Conservation (phyloP, 768 basidiomycete species). For the Chalciporus sphaerocephalus region DNA sequence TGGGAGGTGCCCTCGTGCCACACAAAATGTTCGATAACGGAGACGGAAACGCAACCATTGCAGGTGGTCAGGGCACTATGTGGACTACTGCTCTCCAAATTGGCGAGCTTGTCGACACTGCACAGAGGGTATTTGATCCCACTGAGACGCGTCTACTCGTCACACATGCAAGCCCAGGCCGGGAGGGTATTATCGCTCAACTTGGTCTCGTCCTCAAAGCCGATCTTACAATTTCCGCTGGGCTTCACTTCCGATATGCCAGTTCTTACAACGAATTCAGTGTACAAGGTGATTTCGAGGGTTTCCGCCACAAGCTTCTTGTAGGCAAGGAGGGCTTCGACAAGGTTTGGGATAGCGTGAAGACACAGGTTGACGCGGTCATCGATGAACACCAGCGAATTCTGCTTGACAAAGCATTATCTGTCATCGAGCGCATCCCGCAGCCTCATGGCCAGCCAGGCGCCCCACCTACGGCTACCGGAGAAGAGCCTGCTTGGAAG, state of each 20-base stretch:
- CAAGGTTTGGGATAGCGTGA: slow-evolving; percentile 94
- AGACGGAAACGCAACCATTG: slow-evolving; percentile 93
- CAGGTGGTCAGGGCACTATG: slow-evolving; percentile 97
- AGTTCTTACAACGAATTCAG: slow-evolving; percentile 96
- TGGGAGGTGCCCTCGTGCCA: slow-evolving; percentile 91
- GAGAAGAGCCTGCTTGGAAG: slow-evolving; percentile 95
- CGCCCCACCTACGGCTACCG: slow-evolving; percentile 44
- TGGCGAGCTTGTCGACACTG: slow-evolving; percentile 96
- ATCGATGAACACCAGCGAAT: slow-evolving; percentile 88
- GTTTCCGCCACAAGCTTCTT: slow-evolving; percentile 75
- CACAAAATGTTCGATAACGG: slow-evolving; percentile 97
- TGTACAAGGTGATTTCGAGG: slow-evolving; percentile 84
- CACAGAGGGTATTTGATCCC: slow-evolving; percentile 88
- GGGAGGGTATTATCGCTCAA: slow-evolving; percentile 90
- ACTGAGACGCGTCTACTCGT: slow-evolving; percentile 92
- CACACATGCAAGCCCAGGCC: slow-evolving; percentile 87
- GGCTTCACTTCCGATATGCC: slow-evolving; percentile 96
- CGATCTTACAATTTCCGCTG: slow-evolving; percentile 90
- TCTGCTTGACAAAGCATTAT: slow-evolving; percentile 83
- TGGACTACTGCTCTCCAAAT: slow-evolving; percentile 98
- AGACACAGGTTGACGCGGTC: slow-evolving; percentile 83
- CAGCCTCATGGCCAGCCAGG: slow-evolving; percentile 38
- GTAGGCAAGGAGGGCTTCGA: slow-evolving; percentile 79
- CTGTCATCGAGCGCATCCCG: slow-evolving; percentile 80
- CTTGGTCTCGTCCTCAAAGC: slow-evolving; percentile 88